Base-by-base conservation (phyloP, 2,329 filamentous ascomycete genomes). In the Fusarium torreyae region DNA sequence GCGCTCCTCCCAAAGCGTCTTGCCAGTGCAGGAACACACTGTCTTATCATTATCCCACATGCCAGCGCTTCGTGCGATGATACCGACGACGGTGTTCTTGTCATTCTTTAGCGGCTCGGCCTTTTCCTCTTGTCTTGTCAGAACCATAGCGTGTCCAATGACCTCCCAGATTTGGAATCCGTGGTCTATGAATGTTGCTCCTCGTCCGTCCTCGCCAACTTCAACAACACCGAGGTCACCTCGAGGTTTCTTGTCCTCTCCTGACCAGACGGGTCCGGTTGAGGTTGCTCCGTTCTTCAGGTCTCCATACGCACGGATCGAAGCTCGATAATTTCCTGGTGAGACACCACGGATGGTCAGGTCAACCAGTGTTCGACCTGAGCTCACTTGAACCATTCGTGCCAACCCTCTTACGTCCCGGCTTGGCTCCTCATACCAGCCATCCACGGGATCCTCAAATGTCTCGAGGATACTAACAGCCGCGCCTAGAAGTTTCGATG, bases 31-130 rank as follows among this genome's bases (percentile, higher is more conserved):
- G 48, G 94, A 97, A 80, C 96, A 99, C 7, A 99, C 95, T 45
- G 93, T 97, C 87, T 98, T 99, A 78, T 98, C 94, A 75, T 99
- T 97, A 79, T 98, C 95, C 96, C 96, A 99, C 66, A 97, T 92
- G n/a, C 96, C 96, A 17, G 96, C 95, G 80, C 94, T 98, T 77
- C 96, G 87, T 49, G 96, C 96, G 81, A 99, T 93, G 52, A 99
- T 94, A 10, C 96, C 96, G 3, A 97, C 93, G 51, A 98, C 84
- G 20, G 94, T 97, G 78, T 97, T 89, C 57, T 90, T 86, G 77
- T 97, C 93, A 72, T 97, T 94, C 74, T 86, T 85, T 72, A 91
- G 81, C 76, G 87, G 85, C 57, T 84, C 84, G 14, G 57, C 46
- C 31, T 63, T 69, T 71, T 90, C 87, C 61, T 88, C 82, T 79